phyloP scores from a whole-genome alignment of 352 stramenopile genomes.

The Globisporangium recalcitrans region DNA sequence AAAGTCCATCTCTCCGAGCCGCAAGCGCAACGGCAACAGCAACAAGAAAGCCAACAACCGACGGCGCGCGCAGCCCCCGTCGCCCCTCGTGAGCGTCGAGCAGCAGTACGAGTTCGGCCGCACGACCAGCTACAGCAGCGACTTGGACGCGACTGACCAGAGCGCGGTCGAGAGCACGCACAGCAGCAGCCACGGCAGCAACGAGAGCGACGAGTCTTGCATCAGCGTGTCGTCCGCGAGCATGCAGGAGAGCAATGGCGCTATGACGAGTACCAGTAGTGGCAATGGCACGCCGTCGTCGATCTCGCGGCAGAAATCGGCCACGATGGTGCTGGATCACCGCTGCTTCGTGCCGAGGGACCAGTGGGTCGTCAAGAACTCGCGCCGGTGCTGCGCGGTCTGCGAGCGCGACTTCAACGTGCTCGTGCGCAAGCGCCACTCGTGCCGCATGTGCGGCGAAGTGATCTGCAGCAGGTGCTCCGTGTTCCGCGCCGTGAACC shows the following conservation, averaged over 20 bases:
- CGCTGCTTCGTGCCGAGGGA: slow-evolving; percentile 50
- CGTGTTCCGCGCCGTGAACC: slow-evolving; percentile 57
- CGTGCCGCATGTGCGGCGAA: slow-evolving; percentile 78
- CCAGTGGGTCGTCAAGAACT: slow-evolving; percentile 50
- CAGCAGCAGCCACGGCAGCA: slow-evolving; percentile 18
- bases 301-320: slow-evolving; percentile 11
- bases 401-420: slow-evolving; percentile 69
- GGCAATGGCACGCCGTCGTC: slow-evolving; percentile 12
- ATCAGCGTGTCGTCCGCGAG: slow-evolving; percentile 4
- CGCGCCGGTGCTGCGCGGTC: slow-evolving; percentile 50
- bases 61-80: not conserved
- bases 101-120: slow-evolving; percentile 22
- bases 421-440: slow-evolving; percentile 59
- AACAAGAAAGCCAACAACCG: slow-evolving; percentile 22
- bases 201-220: slow-evolving; percentile 17
- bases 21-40: slow-evolving; percentile 17
- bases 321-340: slow-evolving; percentile 46
- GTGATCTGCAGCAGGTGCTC: slow-evolving; percentile 76
- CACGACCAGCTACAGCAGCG: slow-evolving; percentile 3
- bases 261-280: slow-evolving; percentile 15
- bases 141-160: slow-evolving; percentile 5
- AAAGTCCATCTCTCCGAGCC: slow-evolving; percentile 13
- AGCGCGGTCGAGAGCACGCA: slow-evolving; percentile 14
- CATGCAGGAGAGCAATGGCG: slow-evolving; percentile 12
- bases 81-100: slow-evolving; percentile 6